phyloP scores from a whole-genome alignment of 1,284 basidiomycete species.

The Rhodotorula sp. region DNA sequence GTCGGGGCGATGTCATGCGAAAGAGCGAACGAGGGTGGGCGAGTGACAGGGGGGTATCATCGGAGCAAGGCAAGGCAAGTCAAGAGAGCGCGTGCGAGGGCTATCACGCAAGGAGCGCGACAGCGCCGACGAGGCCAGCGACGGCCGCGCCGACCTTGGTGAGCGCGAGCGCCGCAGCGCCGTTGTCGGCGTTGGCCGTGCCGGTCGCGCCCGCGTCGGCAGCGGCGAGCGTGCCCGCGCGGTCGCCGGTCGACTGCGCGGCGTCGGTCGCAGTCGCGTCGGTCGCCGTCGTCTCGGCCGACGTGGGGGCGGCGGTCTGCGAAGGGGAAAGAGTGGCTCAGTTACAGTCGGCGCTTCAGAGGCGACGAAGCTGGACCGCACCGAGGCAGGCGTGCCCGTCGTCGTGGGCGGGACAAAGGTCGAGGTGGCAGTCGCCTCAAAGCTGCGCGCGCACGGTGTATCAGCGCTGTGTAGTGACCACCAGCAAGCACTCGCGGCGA shows the following conservation, averaged over 20 bases:
- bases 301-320: conserved; percentile 14
- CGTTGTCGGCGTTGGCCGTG: not conserved
- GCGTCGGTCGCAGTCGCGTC: not conserved
- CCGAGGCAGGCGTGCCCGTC: not conserved
- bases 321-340: conserved; percentile 18
- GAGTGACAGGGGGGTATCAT: no score
- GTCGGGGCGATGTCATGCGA: no score
- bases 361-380: not conserved
- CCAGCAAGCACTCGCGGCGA: no score
- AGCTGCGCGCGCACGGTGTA: conserved; percentile 2
- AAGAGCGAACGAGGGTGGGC: not conserved
- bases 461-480: not conserved
- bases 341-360: conserved; percentile 8
- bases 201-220: not conserved
- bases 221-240: not conserved
- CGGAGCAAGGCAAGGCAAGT: not conserved
- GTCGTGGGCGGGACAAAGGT: conserved; percentile 22
- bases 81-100: not conserved
- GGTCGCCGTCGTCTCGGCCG: not conserved
- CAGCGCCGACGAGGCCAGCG: not conserved
- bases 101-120: not conserved
- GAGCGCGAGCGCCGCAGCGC: not conserved
- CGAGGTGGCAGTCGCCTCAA: conserved; percentile 37
- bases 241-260: not conserved
- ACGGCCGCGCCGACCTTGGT: conserved; percentile 1